Conservation (phyloP, 148 eudicot genomes). For the Suaeda aralocaspica region DNA sequence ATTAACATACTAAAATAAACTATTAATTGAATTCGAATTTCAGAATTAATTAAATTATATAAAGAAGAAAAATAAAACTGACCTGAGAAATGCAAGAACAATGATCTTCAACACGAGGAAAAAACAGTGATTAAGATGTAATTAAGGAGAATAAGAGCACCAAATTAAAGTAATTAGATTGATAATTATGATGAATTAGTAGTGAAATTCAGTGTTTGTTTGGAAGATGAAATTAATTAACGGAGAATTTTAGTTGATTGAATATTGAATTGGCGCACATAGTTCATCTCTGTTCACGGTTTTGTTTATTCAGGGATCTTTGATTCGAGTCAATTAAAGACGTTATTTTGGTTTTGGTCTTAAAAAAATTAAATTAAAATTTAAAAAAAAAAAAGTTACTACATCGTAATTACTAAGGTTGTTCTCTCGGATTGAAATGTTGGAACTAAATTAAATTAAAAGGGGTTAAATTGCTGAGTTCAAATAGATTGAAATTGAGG, state of each 20-base stretch:
- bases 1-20: background rate
- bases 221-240: background rate
- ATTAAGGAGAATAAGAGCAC: background rate
- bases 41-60: background rate
- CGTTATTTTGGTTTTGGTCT: no score
- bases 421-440: no score
- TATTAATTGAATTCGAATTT: no score
- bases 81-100: background rate
- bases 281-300: background rate
- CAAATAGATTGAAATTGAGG: no score
- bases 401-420: no score
- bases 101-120: no score
- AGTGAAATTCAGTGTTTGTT: background rate
- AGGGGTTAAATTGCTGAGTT: no score
- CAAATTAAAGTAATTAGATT: background rate
- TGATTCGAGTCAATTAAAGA: no score
- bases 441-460: no score
- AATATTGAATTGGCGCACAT: background rate
- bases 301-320: no score
- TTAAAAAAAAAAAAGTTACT: no score
- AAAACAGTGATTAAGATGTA: background rate
- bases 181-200: background rate
- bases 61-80: background rate
- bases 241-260: background rate
- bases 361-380: no score